Evolutionary conservation across 768 basidiomycete genomes (phyloP).

Genomic region (Lactarius deliciosus): DNA sequence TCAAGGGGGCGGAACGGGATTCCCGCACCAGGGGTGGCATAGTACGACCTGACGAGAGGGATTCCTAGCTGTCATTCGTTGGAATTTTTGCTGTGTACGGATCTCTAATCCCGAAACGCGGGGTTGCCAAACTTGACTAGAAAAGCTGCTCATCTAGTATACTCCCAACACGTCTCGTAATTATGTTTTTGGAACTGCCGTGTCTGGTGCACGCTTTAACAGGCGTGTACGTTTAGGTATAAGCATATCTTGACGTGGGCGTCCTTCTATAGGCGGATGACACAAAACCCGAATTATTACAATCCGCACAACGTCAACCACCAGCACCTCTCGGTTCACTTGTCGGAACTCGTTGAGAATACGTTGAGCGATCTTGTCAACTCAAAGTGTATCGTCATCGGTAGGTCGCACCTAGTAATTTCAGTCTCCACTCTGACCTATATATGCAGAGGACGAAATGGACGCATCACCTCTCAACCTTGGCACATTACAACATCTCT

Average conservation of each 20-base stretch:
- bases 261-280: too few species aligned
- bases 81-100: too few species aligned
- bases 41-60: background rate
- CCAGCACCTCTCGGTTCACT: too few species aligned
- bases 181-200: conserved; percentile 58
- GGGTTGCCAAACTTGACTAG: background rate
- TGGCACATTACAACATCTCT: conserved; percentile 94
- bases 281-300: too few species aligned
- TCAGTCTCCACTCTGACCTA: background rate
- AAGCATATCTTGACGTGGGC: too few species aligned
- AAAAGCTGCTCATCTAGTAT: background rate
- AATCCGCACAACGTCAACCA: too few species aligned
- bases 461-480: conserved; percentile 89
- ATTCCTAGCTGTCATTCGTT: background rate
- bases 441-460: conserved; percentile 80
- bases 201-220: conserved; percentile 47
- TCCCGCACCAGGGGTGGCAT: too few species aligned
- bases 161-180: conserved; percentile 39
- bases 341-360: too few species aligned
- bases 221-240: conserved; percentile 54
- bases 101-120: background rate
- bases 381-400: too few species aligned
- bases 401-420: too few species aligned
- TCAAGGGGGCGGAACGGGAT: too few species aligned
- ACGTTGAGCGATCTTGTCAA: too few species aligned